Evolutionary conservation across 2,329 filamentous ascomycete genomes (phyloP), one percentile per base, ranked within the genome.

Genomic region (Elsinoe batatas): DNA sequence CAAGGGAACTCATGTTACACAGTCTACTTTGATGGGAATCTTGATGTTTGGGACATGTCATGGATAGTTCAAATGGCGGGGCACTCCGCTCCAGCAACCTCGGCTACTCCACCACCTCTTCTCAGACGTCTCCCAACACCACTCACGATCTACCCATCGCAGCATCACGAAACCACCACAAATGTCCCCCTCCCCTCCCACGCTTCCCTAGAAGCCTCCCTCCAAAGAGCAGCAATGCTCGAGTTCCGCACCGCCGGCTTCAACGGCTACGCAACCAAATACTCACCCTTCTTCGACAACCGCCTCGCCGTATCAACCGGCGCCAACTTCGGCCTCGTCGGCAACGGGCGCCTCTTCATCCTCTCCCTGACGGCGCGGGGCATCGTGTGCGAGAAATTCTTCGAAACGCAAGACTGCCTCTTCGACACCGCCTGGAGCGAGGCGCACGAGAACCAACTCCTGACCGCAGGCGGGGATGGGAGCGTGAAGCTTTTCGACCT

Each of bases 271-370:
- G 88, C 88, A 63, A 90, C 96, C 72, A 95, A 96, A 74, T 98
- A 97, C 78, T 97, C 91, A 56, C 93, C 93, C 5, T 98, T 96
- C 76, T 95, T 94, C 75, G 93, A 97, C 75, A 93, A 88, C 62
- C 84, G 91, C 60, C 83, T 98, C 61, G 91, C 91, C 57, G 90
- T 96, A 64, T 88, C 88, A 30, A 80, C 87, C 1, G 87, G 90
- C n/a, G 83, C 91, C 61, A 97, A 98, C 76, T 98, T 93, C 73
- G 93, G 93, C 37, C 87, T 98, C 37, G 91, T 98, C 35, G 93
- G 93, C 47, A 98, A 98, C 75, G 93, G 93, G 10, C 83, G 91
- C 42, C 74, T 97, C 1, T 97, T 88, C 67, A 83, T 91, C 57
- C 77, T 97, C 22, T 86, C 85, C 30, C 74, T 98, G 61, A 94